These are phyloP conservation scores for Camelina hispida DNA, from an alignment of 345 rosid species.

Conservation along the genomic window DNA sequence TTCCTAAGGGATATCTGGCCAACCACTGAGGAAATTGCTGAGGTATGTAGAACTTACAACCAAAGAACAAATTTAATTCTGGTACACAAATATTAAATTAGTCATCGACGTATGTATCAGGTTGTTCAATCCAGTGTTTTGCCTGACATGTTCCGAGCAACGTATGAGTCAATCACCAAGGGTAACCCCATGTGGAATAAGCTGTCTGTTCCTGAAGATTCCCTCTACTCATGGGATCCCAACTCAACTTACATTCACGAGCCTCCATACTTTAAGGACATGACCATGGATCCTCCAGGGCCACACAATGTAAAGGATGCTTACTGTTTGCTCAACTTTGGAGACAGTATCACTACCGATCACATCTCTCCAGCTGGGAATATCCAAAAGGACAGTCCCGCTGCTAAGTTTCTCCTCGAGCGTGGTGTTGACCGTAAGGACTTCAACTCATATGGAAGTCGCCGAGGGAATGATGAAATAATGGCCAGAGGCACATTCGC, in stretches of 20 bases:
- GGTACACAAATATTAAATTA: background rate
- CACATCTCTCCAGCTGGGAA: constrained; percentile 99
- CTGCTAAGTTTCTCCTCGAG: constrained; percentile 83
- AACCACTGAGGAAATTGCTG: constrained; percentile 81
- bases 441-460: constrained; percentile 98
- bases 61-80: background rate
- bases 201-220: constrained; percentile 63
- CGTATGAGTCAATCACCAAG: constrained; percentile 90
- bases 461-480: constrained; percentile 94
- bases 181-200: constrained; percentile 97
- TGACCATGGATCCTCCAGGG: constrained; percentile 94
- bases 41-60: constrained; percentile 51
- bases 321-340: constrained; percentile 88
- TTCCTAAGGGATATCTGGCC: constrained; percentile 98
- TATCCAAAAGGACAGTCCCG: constrained; percentile 96
- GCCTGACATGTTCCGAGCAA: constrained; percentile 93
- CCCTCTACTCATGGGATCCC: constrained; percentile 81
- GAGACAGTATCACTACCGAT: constrained; percentile 98
- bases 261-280: constrained; percentile 94
- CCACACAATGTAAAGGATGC: constrained; percentile 92
- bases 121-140: constrained; percentile 92
- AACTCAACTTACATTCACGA: constrained; percentile 97
- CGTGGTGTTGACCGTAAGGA: constrained; percentile 80
- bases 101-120: constrained; percentile 38
- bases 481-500: constrained; percentile 99